Conservation (phyloP, 345 rosid species). For the Moricandia arvensis region DNA sequence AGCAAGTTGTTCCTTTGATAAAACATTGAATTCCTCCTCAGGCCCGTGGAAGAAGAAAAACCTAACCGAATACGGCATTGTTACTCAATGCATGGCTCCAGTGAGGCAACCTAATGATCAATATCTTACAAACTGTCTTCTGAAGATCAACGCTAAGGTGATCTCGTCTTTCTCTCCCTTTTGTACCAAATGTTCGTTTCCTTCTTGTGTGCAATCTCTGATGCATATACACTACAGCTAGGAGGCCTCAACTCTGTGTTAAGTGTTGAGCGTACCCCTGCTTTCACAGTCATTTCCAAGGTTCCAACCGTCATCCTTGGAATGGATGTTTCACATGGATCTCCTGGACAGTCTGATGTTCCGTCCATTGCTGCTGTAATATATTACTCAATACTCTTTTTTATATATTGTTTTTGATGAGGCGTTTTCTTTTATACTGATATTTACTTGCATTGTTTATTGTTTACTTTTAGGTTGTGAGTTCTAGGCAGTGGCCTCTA, state of each 20-base stretch:
- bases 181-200: neutral
- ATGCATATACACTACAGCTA: constrained; percentile 48
- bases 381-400: neutral
- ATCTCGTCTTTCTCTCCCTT: neutral
- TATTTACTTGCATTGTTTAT: neutral
- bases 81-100: constrained; percentile 93
- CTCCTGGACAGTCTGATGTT: constrained; percentile 66
- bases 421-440: neutral
- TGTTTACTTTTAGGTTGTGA: constrained; percentile 52
- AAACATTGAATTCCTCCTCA: constrained; percentile 19
- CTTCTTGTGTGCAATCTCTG: constrained; percentile 12
- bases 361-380: constrained; percentile 73
- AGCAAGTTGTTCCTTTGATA: no score
- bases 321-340: constrained; percentile 81
- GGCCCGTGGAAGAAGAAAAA: constrained; percentile 93
- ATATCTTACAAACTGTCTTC: constrained; percentile 76
- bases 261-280: constrained; percentile 62
- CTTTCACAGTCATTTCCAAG: constrained; percentile 59
- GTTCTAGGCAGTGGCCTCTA: constrained; percentile 89
- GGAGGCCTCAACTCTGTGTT: constrained; percentile 83
- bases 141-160: constrained; percentile 95
- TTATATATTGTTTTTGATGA: neutral
- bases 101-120: constrained; percentile 67
- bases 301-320: constrained; percentile 68
- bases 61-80: constrained; percentile 76